Evolutionary conservation across 2,329 filamentous ascomycete species (phyloP).

Genomic region (Calonectria pseudoturangicola): DNA sequence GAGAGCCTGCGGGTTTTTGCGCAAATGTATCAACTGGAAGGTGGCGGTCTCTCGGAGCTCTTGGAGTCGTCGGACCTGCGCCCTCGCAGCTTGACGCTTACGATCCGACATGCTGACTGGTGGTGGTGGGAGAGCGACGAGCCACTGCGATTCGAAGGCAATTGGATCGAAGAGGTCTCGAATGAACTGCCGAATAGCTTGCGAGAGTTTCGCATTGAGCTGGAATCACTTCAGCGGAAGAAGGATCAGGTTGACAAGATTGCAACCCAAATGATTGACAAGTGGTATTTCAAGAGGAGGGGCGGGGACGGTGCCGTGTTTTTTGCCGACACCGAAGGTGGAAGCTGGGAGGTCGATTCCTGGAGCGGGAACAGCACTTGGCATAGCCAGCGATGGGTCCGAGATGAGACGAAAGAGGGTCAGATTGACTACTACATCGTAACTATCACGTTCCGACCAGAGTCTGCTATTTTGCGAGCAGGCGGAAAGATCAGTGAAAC

Average conservation of each 20-base stretch:
- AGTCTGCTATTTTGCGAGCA: constrained; percentile 43
- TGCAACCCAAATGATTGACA: constrained; percentile 51
- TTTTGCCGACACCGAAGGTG: constrained; percentile 51
- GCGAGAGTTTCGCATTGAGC: constrained; percentile 63
- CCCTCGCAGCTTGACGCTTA: constrained; percentile 63
- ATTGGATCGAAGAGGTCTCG: constrained; percentile 59
- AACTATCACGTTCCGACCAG: constrained; percentile 60
- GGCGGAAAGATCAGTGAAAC: constrained; percentile 44
- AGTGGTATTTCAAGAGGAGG: constrained; percentile 52
- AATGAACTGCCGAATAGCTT: constrained; percentile 57
- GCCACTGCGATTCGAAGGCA: constrained; percentile 58
- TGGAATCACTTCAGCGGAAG: constrained; percentile 69
- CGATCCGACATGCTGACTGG: constrained; percentile 70
- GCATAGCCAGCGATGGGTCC: constrained; percentile 60
- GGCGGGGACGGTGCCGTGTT: constrained; percentile 56
- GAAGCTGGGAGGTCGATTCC: constrained; percentile 54
- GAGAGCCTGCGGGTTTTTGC: constrained; percentile 63
- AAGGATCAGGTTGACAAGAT: constrained; percentile 66
- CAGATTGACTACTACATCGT: constrained; percentile 66
- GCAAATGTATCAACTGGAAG: constrained; percentile 63
- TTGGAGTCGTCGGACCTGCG: constrained; percentile 56
- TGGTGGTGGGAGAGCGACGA: constrained; percentile 66
- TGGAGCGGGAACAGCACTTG: constrained; percentile 68
- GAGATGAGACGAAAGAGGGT: constrained; percentile 64
- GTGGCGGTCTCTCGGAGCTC: constrained; percentile 51